Base-by-base conservation (phyloP, 108 stramenopile genomes). In the Asterionellopsis glacialis region DNA sequence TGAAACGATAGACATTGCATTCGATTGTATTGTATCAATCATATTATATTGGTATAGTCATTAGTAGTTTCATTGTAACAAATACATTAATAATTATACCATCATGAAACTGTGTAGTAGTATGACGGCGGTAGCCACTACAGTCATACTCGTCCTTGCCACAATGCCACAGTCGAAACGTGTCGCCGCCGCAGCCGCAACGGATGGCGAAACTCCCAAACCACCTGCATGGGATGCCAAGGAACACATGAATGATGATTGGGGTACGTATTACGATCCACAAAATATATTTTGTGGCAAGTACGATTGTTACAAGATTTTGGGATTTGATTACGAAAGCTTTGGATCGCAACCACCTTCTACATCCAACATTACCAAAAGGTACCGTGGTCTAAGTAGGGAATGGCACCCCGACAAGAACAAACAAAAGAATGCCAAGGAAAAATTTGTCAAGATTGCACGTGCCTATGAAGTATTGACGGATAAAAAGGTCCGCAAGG, bases 341-440 rank as follows among this genome's bases (percentile, higher is more conserved):
- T 88, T 79, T 58, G 82, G 77, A 12, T 55, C 39, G 2, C 67
- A 69, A 15, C 76, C 70, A 16, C 92, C 88, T n/a, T 54, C 75
- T 14, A 67, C 75, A 11, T 86, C 85, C 62, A 69, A 77, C 2
- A 88, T 94, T 43, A 90, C 92, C 13, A 74, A 90, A 69, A 76
- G 81, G 27, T 94, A 90, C 64, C 69, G 92, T 26, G 57, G 64
- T 12, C 56, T 94, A 24, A 81, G 79, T 49, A 64, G 88, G 18
- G 70, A 69, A 55, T 90, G 87, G 87, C 92, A 94, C 63, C 92
- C 92, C 9, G 92, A 94, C 65, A 94, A 94, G 72, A 79, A 76
- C 59, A 88, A 86, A 50, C 5, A 70, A 53, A 79, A 75, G 57
- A 73, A 81, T 63, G 91, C 91, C 24, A 82, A 86, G 45, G 84